These are phyloP conservation scores for Eremochloa ophiuroides DNA, from an alignment of 176 grass and related monocot species.

Conservation along the genomic window DNA sequence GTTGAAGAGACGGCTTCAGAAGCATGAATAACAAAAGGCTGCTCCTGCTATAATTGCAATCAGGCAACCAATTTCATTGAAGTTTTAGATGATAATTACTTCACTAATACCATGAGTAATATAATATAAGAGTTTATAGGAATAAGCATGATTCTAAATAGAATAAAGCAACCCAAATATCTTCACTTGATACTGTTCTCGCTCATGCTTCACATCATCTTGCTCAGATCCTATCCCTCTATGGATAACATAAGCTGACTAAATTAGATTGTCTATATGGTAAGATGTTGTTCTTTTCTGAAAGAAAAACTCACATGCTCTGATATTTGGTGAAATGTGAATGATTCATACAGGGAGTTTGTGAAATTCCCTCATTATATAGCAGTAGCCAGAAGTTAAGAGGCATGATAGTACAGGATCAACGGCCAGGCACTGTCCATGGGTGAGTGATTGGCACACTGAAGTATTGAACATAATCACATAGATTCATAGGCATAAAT, in stretches of 20 bases:
- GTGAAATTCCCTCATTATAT: background rate
- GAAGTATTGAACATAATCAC: background rate
- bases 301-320: background rate
- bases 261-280: background rate
- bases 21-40: background rate
- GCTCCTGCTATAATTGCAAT: background rate
- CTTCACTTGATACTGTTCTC: background rate
- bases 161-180: background rate
- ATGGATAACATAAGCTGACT: background rate
- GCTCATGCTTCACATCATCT: background rate
- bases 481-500: too few species aligned
- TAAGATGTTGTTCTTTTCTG: background rate
- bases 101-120: background rate
- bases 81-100: background rate
- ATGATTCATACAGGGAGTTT: background rate
- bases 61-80: background rate
- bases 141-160: background rate
- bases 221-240: background rate
- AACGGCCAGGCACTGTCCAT: background rate
- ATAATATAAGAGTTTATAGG: background rate
- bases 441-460: background rate
- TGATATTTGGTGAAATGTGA: background rate
- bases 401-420: background rate
- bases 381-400: background rate
- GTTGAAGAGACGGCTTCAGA: background rate